Conservation (phyloP, 306 rosid genomes). For the Delonix regia region DNA sequence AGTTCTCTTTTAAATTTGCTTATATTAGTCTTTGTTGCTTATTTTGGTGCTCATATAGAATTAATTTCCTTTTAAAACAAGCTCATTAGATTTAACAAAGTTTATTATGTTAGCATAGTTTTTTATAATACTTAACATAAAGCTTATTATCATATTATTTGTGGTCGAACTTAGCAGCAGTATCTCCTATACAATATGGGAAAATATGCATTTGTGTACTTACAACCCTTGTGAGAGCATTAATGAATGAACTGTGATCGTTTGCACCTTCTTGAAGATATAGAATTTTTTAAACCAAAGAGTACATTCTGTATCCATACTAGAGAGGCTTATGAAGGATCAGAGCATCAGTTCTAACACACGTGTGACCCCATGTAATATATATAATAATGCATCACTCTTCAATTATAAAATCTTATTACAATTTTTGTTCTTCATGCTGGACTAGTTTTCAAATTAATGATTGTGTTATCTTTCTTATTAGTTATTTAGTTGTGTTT, state of each 20-base stretch:
- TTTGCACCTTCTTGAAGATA: constrained; percentile 44
- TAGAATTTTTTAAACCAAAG: constrained; percentile 26
- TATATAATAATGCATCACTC: neutral
- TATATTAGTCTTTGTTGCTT: too few species aligned
- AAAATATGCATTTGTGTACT: too few species aligned
- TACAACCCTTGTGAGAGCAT: constrained; percentile 48
- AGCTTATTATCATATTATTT: too few species aligned
- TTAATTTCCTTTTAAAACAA: too few species aligned
- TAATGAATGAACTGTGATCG: constrained; percentile 32
- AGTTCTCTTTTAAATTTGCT: too few species aligned
- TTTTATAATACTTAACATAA: too few species aligned
- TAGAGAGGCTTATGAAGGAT: constrained; percentile 36
- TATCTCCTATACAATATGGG: too few species aligned
- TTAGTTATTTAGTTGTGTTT: neutral
- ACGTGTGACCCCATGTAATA: constrained; percentile 40
- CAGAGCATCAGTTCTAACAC: neutral
- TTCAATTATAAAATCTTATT: neutral
- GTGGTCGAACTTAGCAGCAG: too few species aligned
- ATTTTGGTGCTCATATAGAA: too few species aligned
- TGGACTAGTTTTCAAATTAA: neutral
- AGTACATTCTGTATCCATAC: constrained; percentile 50
- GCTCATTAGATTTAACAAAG: too few species aligned
- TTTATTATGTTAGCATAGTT: too few species aligned
- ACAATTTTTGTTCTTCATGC: neutral
- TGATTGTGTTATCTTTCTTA: neutral